Conservation (phyloP, 352 stramenopile genomes). For the Phytophthora pinifolia region DNA sequence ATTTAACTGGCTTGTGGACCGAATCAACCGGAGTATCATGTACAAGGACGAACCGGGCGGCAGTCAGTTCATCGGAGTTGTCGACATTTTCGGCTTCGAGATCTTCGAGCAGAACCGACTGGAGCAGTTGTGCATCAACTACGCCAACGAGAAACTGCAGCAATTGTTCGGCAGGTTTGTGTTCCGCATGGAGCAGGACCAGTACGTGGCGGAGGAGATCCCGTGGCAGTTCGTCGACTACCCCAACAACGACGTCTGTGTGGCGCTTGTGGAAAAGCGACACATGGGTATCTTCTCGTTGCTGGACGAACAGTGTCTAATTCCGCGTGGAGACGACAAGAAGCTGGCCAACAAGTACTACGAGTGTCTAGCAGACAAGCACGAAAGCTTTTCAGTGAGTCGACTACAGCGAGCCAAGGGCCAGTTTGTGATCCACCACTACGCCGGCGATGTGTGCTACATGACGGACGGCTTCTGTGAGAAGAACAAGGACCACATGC, state of each 20-base stretch:
- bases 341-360: conserved; percentile 88
- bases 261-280: conserved; percentile 70
- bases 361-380: conserved; percentile 50
- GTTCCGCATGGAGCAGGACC: conserved; percentile 85
- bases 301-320: conserved; percentile 85
- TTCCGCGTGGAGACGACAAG: conserved; percentile 79
- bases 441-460: conserved; percentile 86
- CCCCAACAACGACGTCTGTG: conserved; percentile 84
- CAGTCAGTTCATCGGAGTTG: conserved; percentile 87
- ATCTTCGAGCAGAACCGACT: conserved; percentile 93
- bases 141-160: conserved; percentile 88
- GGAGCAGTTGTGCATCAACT: conserved; percentile 90
- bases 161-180: conserved; percentile 82
- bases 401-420: conserved; percentile 79
- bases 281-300: conserved; percentile 83
- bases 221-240: conserved; percentile 90
- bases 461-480: conserved; percentile 80
- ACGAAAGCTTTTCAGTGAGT: conserved; percentile 67
- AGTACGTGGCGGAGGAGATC: conserved; percentile 85
- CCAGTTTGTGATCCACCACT: conserved; percentile 88
- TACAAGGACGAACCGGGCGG: conserved; percentile 61
- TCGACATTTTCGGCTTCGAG: conserved; percentile 93
- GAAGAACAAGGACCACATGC: conserved; percentile 91
- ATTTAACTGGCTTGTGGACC: conserved; percentile 94
- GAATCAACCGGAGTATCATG: conserved; percentile 92